Evolutionary conservation across 1,284 basidiomycete genomes (phyloP).

Genomic region (Boletus smithii): DNA sequence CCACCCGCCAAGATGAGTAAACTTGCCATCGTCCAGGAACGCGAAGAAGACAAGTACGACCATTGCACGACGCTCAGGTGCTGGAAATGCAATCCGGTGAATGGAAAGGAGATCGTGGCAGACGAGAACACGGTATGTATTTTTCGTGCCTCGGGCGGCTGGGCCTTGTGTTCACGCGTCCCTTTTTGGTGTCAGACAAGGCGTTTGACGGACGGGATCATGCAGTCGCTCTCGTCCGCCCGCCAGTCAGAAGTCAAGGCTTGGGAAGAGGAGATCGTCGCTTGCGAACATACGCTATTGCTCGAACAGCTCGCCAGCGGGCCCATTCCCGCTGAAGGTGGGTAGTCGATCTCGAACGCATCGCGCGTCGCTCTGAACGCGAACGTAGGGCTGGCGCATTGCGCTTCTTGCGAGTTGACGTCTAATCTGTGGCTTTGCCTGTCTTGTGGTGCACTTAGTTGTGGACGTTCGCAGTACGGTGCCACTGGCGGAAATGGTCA

Average conservation of each 20-base stretch:
- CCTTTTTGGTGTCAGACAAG: slow-evolving; percentile 41
- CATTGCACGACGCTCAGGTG: slow-evolving; percentile 68
- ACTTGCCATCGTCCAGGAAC: slow-evolving; percentile 81
- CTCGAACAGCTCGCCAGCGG: slow-evolving; percentile 64
- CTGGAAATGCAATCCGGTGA: slow-evolving; percentile 63
- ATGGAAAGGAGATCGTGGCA: slow-evolving; percentile 47
- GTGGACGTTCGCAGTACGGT: slow-evolving; percentile 86
- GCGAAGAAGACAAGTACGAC: slow-evolving; percentile 88
- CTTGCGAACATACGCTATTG: slow-evolving; percentile 85
- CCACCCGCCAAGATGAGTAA: slow-evolving; percentile 87
- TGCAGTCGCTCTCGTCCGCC: slow-evolving; percentile 83
- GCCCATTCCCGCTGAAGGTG: slow-evolving; percentile 53
- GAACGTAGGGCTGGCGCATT: slow-evolving; percentile 67
- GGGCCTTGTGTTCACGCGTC: neutral
- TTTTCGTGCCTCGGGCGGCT: accelerated
- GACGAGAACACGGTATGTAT: slow-evolving; percentile 16
- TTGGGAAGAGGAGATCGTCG: slow-evolving; percentile 93
- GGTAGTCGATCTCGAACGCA: neutral
- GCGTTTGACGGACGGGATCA: slow-evolving; percentile 65
- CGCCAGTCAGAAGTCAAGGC: slow-evolving; percentile 94
- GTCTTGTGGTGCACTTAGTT: slow-evolving; percentile 91
- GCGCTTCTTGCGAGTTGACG: slow-evolving; percentile 74
- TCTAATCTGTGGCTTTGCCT: slow-evolving; percentile 96
- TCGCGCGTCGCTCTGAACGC: slow-evolving; percentile 9
- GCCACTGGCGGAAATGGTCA: slow-evolving; percentile 89